A percentile compares a stretch with the other conserved stretches of the same genome.
Conservation (phyloP, 352 stramenopile species). For the Phytopythium helicoides region DNA sequence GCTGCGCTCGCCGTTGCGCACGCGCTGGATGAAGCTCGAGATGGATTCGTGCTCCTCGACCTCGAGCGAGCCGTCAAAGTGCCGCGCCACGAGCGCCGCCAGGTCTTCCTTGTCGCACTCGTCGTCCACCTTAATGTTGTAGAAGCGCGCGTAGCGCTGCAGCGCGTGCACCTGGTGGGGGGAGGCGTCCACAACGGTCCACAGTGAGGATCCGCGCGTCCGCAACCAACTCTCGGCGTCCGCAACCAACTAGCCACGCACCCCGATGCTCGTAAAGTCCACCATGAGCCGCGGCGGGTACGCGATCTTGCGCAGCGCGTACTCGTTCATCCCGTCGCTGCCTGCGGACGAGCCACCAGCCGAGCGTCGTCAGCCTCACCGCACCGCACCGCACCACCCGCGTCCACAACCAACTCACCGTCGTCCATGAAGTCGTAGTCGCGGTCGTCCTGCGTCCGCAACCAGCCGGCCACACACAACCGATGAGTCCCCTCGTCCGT, state of each 20-base stretch:
- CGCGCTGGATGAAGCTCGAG: slow-evolving; percentile 77
- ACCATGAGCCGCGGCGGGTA: slow-evolving; percentile 84
- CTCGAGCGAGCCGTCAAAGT: slow-evolving; percentile 78
- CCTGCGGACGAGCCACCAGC: too few species aligned
- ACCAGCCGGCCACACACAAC: slow-evolving; percentile 5
- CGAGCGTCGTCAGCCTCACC: too few species aligned
- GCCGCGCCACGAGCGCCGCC: slow-evolving; percentile 70
- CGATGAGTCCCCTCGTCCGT: too few species aligned
- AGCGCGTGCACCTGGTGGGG: slow-evolving; percentile 56
- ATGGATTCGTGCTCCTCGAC: slow-evolving; percentile 88
- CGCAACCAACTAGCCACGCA: slow-evolving; percentile 22
- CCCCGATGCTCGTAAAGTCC: slow-evolving; percentile 77
- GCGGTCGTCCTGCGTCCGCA: slow-evolving; percentile 32
- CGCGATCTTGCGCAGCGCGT: slow-evolving; percentile 26
- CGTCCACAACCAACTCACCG: slow-evolving; percentile 17
- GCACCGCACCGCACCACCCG: too few species aligned
- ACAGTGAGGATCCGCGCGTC: too few species aligned
- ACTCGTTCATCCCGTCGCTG: slow-evolving; percentile 28
- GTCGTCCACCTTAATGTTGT: slow-evolving; percentile 64
- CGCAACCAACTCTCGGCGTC: neutral
- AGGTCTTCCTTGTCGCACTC: slow-evolving; percentile 67
- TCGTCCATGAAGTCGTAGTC: slow-evolving; percentile 44
- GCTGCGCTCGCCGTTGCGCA: slow-evolving; percentile 79
- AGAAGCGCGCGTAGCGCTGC: slow-evolving; percentile 80
- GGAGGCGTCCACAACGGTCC: too few species aligned